Evolutionary conservation across 495 filamentous ascomycete species (phyloP), one percentile per base, ranked within the genome.

Genomic region (Aspergillus nanangensis): DNA sequence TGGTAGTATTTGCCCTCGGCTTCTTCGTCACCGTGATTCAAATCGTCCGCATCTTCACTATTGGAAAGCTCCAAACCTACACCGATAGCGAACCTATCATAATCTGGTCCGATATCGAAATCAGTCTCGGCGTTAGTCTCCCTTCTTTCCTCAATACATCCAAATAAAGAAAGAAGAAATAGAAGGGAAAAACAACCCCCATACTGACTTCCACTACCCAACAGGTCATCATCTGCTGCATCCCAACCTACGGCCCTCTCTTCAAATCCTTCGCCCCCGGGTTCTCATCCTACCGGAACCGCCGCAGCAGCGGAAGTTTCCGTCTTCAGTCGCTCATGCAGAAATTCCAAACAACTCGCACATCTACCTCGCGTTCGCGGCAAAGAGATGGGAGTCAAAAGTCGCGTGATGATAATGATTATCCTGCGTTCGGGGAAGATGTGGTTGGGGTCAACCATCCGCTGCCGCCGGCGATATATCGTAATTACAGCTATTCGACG

Each of bases 1-100:
- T 31, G 25, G 7, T 8, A 35, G 4, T 67, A 76, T 78, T 77
- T 57, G 63, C 67, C 17, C 62, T 79, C 14, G 73, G 72, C 38
- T 62, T 75, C 45, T 80, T 80, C 61, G 62, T 78, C 37, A 77
- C 76, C 17, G 47, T 71, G 44, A 77, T 75, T 45, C 74, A 79
- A 51, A 70, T 78, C 43, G 67, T 78, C 45, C 75, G 76, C 27
- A 75, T 81, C 46, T 68, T 75, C 51, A 74, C 59, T 19, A 61
- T 79, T 36, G 66, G 63, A 21, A 57, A 59, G 32, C 61, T 76
- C 2, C 43, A 41, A 23, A 66, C 68, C 46, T 69, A 67, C 48
- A 64, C 69, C 22, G 71, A 79, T 55, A 71, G 65, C 34, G 62
- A 70, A 8, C 51, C 58, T 0, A 57, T 79, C 13, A 62, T 76